These are phyloP conservation scores for Ceratocystis huliohia DNA, from an alignment of 2,329 filamentous ascomycete genomes.

Conservation along the genomic window DNA sequence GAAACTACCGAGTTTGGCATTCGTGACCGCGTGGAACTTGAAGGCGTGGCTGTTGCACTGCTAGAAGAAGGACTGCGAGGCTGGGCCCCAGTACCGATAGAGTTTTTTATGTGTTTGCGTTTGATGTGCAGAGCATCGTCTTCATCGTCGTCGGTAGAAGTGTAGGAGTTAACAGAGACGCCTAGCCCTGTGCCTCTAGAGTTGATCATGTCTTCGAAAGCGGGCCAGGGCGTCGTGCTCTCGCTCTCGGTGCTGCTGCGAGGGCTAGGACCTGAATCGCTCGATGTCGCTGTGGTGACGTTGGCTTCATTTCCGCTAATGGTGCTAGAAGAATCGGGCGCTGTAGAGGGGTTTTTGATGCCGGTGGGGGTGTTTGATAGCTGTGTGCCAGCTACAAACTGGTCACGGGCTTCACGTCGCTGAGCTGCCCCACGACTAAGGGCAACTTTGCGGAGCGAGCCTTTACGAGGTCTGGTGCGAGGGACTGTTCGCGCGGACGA, in stretches of 20 bases:
- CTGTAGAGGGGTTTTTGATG: neutral
- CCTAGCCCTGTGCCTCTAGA: neutral
- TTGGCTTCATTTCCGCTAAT: neutral
- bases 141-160: constrained; percentile 75
- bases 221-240: constrained; percentile 20
- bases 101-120: neutral
- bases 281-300: neutral
- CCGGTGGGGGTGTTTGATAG: neutral
- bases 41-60: constrained; percentile 25
- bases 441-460: constrained; percentile 77
- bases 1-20: constrained; percentile 29
- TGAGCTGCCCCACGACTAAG: constrained; percentile 56
- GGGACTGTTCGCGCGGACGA: constrained; percentile 5
- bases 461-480: constrained; percentile 43
- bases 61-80: constrained; percentile 10
- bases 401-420: constrained; percentile 26
- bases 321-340: neutral
- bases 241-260: constrained; percentile 17
- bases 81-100: neutral
- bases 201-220: constrained; percentile 13
- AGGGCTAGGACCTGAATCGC: constrained; percentile 17
- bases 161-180: constrained; percentile 39
- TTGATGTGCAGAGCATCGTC: constrained; percentile 59
- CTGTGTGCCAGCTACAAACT: neutral
- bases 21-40: constrained; percentile 34